These are phyloP conservation scores for Pestalotiopsis fici DNA, from an alignment of 2,329 filamentous ascomycete genomes.

Conservation along the genomic window DNA sequence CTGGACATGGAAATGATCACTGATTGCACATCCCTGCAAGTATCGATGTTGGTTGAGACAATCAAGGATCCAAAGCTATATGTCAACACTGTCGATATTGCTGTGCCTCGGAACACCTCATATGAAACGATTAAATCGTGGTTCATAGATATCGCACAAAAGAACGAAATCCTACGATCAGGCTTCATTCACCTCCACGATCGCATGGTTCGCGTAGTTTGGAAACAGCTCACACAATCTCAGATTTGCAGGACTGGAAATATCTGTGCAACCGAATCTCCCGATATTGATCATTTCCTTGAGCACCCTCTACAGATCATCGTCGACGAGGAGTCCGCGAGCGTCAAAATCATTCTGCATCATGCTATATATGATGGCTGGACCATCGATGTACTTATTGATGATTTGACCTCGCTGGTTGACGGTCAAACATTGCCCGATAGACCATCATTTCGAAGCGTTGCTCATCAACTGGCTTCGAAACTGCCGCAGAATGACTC, in stretches of 20 bases:
- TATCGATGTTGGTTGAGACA: conserved; percentile 80
- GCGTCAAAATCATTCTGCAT: conserved; percentile 63
- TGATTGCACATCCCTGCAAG: conserved; percentile 73
- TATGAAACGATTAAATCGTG: conserved; percentile 44
- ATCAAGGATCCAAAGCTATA: conserved; percentile 61
- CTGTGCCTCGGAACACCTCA: conserved; percentile 42
- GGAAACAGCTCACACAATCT: conserved; percentile 47
- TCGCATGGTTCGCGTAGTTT: conserved; percentile 64
- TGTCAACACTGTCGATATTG: conserved; percentile 74
- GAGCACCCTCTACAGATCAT: conserved; percentile 63
- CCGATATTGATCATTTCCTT: conserved; percentile 42
- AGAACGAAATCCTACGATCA: conserved; percentile 71
- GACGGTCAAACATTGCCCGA: conserved; percentile 20
- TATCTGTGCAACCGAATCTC: conserved; percentile 40
- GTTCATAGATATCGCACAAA: conserved; percentile 47
- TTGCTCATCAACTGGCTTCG: conserved; percentile 49
- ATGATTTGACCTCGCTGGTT: conserved; percentile 63
- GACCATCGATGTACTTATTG: conserved; percentile 75
- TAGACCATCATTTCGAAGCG: conserved; percentile 60
- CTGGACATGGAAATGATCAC: conserved; percentile 42
- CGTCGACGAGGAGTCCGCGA: conserved; percentile 35
- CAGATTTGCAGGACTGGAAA: conserved; percentile 44
- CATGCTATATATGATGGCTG: conserved; percentile 93
- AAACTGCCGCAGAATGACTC: conserved; percentile 31
- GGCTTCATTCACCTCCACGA: conserved; percentile 65